A percentile compares a stretch with the other conserved stretches of the same genome.
Evolutionary conservation across 345 rosid genomes (phyloP).

Genomic region (Citrus inodora): DNA sequence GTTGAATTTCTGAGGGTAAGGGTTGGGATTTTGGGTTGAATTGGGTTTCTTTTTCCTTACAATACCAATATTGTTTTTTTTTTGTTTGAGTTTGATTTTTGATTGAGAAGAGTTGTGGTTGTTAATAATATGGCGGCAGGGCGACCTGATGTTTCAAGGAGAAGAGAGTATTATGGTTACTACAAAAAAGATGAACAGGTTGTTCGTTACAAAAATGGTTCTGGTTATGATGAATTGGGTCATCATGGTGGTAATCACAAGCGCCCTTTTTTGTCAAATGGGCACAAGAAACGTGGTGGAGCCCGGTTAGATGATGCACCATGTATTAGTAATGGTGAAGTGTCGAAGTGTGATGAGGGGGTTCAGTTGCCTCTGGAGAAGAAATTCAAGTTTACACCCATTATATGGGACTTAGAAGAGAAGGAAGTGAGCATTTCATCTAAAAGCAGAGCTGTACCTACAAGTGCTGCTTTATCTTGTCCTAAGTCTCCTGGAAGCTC

Average conservation of each 20-base stretch:
- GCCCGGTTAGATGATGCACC: conserved; percentile 8
- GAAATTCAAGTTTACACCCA: conserved; percentile 63
- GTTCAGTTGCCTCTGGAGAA: conserved; percentile 40
- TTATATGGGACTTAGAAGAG: conserved; percentile 45
- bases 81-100: conserved; percentile 25
- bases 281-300: conserved; percentile 16
- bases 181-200: conserved; percentile 23
- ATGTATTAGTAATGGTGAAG: conserved; percentile 20
- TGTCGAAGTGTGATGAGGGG: conserved; percentile 14
- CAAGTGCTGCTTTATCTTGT: conserved; percentile 11
- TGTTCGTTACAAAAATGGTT: conserved; percentile 25
- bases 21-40: conserved; percentile 21
- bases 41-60: background rate
- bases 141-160: conserved; percentile 48
- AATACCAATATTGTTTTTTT: conserved; percentile 5
- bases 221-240: conserved; percentile 15
- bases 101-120: conserved; percentile 51
- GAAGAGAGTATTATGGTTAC: conserved; percentile 27
- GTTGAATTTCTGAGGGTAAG: conserved; percentile 19
- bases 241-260: background rate
- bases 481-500: conserved; percentile 14
- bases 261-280: background rate
- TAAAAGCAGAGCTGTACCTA: conserved; percentile 18
- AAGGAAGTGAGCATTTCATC: conserved; percentile 27
- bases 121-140: conserved; percentile 78